Evolutionary conservation across 2,329 filamentous ascomycete species (phyloP), one percentile per base, ranked within the genome.

Genomic region (Verruconis gallopava): DNA sequence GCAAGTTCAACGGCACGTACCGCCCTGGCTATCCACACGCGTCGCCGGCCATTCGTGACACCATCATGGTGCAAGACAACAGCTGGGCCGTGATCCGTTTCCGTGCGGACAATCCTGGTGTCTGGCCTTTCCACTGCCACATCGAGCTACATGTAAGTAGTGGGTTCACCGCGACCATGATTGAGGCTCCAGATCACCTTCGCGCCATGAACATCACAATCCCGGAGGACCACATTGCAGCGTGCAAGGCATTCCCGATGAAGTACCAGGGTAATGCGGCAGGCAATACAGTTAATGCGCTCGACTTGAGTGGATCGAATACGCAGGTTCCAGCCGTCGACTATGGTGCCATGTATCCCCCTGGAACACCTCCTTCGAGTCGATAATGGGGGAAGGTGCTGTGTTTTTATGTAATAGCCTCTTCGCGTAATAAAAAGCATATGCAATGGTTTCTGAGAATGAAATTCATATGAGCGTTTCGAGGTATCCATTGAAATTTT

Each of bases 241-340:
- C 62, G 3, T 89, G 83, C 54, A 61, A 61, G 4, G 70, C 65
- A 0, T 64, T 56, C 0, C 60, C 63, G 5, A 58, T 75, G 0
- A 66, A 73, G 1, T 71, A 62, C 0, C 51, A 53, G 3, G 85
- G 85, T 3, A 91, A 91, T 51, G 85, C 84, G 0, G 85, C 82
- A 0, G 85, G 69, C 0, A 85, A 86, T 52, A 77, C 72, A 0
- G 56, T 59, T 0, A 60, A 88, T 49, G 61, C 25, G 12, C 21
- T 28, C 14, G 37, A 44, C 28, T 11, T 42, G 17, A 41, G 11
- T 1, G 42, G 42, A 4, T 36, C 42, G 12, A 40, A 42, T 18
- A 21, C 22, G 14, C 37, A 41, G 6, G 12, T 43, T 11, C 41
- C 41, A 3, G 11, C 3, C 9, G 21, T 19, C 15, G 41, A 43